Conservation (phyloP, 495 filamentous ascomycete genomes). For the Pyrenopolyporus hunteri region DNA sequence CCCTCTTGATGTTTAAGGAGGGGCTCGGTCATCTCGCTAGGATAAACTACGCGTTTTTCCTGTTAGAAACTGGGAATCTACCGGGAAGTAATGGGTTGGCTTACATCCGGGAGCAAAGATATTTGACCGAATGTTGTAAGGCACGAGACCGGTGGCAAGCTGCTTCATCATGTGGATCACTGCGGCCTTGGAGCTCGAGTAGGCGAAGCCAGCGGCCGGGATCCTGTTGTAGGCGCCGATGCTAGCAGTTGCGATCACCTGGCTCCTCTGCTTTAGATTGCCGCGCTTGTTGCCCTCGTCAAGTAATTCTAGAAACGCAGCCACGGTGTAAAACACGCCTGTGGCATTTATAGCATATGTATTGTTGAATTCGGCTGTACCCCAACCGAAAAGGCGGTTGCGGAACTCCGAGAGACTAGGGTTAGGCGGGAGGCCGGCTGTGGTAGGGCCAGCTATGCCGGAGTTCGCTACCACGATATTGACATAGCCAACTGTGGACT, state of each 20-base stretch:
- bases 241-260: slow-evolving; percentile 60
- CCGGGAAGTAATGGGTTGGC: slow-evolving; percentile 15
- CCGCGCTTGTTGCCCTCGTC: slow-evolving; percentile 60
- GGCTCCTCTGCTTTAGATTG: slow-evolving; percentile 54
- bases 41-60: slow-evolving; percentile 47
- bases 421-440: slow-evolving; percentile 37
- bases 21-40: slow-evolving; percentile 57
- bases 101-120: slow-evolving; percentile 62
- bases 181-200: slow-evolving; percentile 60
- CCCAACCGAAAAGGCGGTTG: slow-evolving; percentile 50
- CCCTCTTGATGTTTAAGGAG: slow-evolving; percentile 17
- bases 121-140: slow-evolving; percentile 60
- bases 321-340: slow-evolving; percentile 58
- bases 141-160: slow-evolving; percentile 53
- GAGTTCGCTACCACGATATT: slow-evolving; percentile 66
- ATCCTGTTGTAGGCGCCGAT: slow-evolving; percentile 58
- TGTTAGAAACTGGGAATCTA: background rate
- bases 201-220: slow-evolving; percentile 55
- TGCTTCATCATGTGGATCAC: slow-evolving; percentile 63
- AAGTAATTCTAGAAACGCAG: slow-evolving; percentile 62
- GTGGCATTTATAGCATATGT: slow-evolving; percentile 58
- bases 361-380: slow-evolving; percentile 55
- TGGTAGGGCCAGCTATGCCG: slow-evolving; percentile 57
- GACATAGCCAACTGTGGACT: slow-evolving; percentile 56
- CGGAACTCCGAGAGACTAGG: slow-evolving; percentile 50